These are phyloP conservation scores for Xylaria scruposa DNA, from an alignment of 495 filamentous ascomycete species.

Conservation along the genomic window DNA sequence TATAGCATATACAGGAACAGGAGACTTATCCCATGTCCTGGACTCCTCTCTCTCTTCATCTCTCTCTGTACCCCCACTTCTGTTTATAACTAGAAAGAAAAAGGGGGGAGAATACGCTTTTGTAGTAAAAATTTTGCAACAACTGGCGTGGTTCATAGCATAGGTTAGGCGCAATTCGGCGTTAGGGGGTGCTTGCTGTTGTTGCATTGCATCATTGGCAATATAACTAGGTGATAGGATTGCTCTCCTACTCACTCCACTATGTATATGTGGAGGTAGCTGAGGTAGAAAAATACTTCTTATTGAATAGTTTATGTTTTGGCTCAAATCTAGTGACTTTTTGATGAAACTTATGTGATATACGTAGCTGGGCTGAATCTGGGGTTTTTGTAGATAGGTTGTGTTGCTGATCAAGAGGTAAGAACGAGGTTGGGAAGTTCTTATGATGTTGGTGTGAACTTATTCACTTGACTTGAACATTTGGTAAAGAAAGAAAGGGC, in stretches of 20 bases:
- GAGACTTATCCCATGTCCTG: neutral
- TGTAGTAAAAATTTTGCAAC: constrained; percentile 17
- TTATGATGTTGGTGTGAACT: neutral
- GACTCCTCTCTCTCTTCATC: neutral
- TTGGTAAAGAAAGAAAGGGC: neutral
- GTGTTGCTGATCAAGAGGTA: neutral
- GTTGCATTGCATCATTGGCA: neutral
- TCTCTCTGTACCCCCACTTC: neutral
- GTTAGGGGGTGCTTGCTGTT: neutral
- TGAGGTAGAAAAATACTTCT: neutral
- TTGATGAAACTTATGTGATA: neutral
- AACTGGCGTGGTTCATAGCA: neutral
- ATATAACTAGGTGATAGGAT: neutral
- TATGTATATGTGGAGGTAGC: neutral
- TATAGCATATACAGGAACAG: neutral
- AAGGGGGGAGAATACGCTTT: neutral
- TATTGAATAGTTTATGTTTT: neutral
- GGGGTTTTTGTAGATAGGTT: neutral
- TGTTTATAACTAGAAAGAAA: constrained; percentile 1
- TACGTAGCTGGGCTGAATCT: neutral
- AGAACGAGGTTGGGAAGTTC: constrained; percentile 10
- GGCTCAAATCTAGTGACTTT: neutral
- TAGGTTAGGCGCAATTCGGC: constrained; percentile 13
- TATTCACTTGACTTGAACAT: neutral
- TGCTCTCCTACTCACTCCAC: neutral